Evolutionary conservation across 371 early-diverging fungal genomes (phyloP).

Genomic region (Apophysomyces variabilis): DNA sequence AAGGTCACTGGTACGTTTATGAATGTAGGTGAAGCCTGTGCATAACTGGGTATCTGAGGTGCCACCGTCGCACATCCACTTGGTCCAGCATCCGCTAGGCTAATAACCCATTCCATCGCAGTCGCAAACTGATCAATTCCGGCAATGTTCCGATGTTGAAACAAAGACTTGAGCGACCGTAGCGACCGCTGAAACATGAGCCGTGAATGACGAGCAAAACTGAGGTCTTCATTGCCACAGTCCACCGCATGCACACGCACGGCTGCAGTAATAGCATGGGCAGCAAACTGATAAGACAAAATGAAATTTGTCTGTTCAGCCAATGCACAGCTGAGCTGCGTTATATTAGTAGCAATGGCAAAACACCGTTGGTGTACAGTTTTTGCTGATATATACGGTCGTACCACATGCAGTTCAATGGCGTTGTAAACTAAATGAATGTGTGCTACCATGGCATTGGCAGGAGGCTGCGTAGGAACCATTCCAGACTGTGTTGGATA

Average conservation of each 20-base stretch:
- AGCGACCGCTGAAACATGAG: slow-evolving; percentile 47
- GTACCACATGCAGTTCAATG: slow-evolving; percentile 27
- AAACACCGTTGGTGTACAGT: slow-evolving; percentile 28
- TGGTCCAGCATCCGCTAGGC: neutral
- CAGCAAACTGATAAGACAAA: slow-evolving; percentile 27
- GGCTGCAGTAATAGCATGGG: slow-evolving; percentile 40
- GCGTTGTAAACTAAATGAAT: slow-evolving; percentile 36
- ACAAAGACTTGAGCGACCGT: slow-evolving; percentile 21
- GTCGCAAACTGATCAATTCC: slow-evolving; percentile 27
- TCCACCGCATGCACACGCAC: slow-evolving; percentile 45
- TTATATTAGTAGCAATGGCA: slow-evolving; percentile 29
- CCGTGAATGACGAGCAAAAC: slow-evolving; percentile 35
- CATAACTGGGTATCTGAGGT: neutral
- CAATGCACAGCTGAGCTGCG: slow-evolving; percentile 28
- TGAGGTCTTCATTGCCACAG: slow-evolving; percentile 27
- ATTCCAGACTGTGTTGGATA: slow-evolving; percentile 20
- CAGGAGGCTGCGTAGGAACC: slow-evolving; percentile 37
- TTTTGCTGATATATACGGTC: slow-evolving; percentile 22
- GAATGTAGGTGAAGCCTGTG: neutral
- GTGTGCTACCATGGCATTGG: slow-evolving; percentile 35
- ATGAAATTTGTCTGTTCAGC: slow-evolving; percentile 28
- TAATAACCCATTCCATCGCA: neutral
- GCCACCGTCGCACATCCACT: neutral
- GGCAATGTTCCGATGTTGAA: slow-evolving; percentile 26
- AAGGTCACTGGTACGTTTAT: neutral